Evolutionary conservation across 768 basidiomycete genomes (phyloP), one percentile per base, ranked within the genome.

Genomic region (Termitomyces sp.): DNA sequence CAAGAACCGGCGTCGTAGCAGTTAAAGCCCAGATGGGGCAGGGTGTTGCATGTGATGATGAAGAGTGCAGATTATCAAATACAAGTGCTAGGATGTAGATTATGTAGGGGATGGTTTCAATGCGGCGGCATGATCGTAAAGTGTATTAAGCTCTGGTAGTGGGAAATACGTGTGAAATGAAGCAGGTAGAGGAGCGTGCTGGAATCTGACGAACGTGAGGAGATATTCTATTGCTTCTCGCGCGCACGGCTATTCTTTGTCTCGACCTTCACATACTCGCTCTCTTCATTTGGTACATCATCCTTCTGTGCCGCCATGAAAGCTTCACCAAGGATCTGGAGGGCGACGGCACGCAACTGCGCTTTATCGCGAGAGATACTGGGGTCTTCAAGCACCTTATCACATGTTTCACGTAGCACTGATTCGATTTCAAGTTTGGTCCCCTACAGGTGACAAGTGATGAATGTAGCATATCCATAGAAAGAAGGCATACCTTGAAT

Each of bases 401-500:
- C 93, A 67, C 93, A 95, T 0, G 88, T 89, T 70, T 95, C 93
- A 16, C 93, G 85, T 6, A 96, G 73, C 41, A 96, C 84, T 5
- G 91, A 92, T 68, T 96, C 92, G 54, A 95, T 81, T 69, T 96
- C 93, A 28, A 96, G 85, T 69, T 94, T 95, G 18, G 93, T 85
- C 5, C 93, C 93, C 90, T 93, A 64, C 41, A 31, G 12, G 29
- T 24, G 31, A 24, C 16, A 48, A 58, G 16, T 54, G 48, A 24
- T 39, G 12, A 44, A 55, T n/a, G 1, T 26, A 15, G 15, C 9
- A 48, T 10, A 1, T 57, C 28, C 50, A 39, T 0, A 42, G 20
- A 26, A 55, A 26, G 10, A 20, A 28, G 3, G n/a, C 64, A 28
- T 51, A 87, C 91, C 79, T 94, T 95, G 81, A 95, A 95, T 31